Evolutionary conservation across 208 protist species (phyloP).

Genomic region (Angomonas deanei): DNA sequence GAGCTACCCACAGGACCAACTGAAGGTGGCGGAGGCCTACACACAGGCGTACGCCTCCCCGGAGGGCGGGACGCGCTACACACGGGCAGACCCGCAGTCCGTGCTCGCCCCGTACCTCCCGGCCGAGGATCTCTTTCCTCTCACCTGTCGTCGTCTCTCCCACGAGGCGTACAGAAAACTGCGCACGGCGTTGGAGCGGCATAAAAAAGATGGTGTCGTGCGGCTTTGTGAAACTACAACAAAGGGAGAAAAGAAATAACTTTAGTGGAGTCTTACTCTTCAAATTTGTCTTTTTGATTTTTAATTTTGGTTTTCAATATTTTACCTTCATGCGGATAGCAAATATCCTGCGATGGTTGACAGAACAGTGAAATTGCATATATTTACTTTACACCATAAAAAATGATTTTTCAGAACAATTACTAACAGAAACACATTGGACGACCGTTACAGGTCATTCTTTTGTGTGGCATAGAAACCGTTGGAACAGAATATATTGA

Average conservation of each 20-base stretch:
- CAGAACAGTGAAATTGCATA: no score
- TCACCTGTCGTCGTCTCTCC: constrained; percentile 9
- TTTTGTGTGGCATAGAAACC: no score
- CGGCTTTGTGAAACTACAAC: constrained; percentile 15
- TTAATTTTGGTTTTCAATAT: neutral
- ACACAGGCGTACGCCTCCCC: neutral
- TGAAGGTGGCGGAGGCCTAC: constrained; percentile 24
- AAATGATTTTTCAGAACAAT: no score
- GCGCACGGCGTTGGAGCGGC: constrained; percentile 50
- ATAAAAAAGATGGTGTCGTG: constrained; percentile 52
- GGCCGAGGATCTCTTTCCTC: neutral
- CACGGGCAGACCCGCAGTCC: constrained; percentile 7
- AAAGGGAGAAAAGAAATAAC: constrained; percentile 7
- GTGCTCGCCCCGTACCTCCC: constrained; percentile 18
- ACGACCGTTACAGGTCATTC: no score
- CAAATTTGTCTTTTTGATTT: constrained; percentile 9
- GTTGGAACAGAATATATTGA: no score
- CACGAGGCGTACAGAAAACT: constrained; percentile 30
- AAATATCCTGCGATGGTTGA: no score
- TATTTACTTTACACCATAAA: no score
- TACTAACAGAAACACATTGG: no score
- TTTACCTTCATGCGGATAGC: neutral
- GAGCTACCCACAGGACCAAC: constrained; percentile 33
- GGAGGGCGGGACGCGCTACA: constrained; percentile 6
- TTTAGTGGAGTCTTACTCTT: neutral